Percentiles rank a stretch among this genome's conserved stretches.
Conservation (phyloP, 140 eudicot genomes). For the Bidens hawaiensis region DNA sequence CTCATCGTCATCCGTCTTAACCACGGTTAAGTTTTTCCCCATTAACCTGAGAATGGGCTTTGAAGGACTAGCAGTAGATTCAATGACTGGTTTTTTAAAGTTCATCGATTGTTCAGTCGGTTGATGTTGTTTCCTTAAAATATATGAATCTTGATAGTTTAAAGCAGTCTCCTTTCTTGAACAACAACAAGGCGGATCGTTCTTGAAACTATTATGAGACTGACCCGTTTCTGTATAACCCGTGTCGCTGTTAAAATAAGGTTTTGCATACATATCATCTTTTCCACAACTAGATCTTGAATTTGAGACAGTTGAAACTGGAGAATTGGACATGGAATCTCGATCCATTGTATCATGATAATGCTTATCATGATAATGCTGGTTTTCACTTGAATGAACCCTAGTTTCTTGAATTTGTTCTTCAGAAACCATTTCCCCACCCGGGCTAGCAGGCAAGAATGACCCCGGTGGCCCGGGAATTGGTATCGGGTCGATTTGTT, state of each 20-base stretch:
- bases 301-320: constrained; percentile 50
- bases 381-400: constrained; percentile 46
- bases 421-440: constrained; percentile 65
- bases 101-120: constrained; percentile 2
- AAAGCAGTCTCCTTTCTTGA: constrained; percentile 55
- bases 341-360: constrained; percentile 39
- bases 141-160: constrained; percentile 41
- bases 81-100: constrained; percentile 19
- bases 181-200: constrained; percentile 68
- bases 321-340: constrained; percentile 67
- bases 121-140: constrained; percentile 23
- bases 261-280: constrained; percentile 19
- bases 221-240: constrained; percentile 25
- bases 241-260: constrained; percentile 9
- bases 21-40: constrained; percentile 86
- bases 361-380: constrained; percentile 27
- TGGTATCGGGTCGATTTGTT: constrained; percentile 63
- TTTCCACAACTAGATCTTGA: constrained; percentile 31
- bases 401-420: constrained; percentile 50
- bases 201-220: constrained; percentile 27
- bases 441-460: constrained; percentile 68
- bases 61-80: constrained; percentile 44
- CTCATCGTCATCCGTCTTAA: constrained; percentile 48
- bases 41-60: constrained; percentile 76
- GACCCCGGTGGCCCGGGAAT: constrained; percentile 98